Conservation (phyloP, 768 basidiomycete genomes). For the Kwoniella newhampshirensis region DNA sequence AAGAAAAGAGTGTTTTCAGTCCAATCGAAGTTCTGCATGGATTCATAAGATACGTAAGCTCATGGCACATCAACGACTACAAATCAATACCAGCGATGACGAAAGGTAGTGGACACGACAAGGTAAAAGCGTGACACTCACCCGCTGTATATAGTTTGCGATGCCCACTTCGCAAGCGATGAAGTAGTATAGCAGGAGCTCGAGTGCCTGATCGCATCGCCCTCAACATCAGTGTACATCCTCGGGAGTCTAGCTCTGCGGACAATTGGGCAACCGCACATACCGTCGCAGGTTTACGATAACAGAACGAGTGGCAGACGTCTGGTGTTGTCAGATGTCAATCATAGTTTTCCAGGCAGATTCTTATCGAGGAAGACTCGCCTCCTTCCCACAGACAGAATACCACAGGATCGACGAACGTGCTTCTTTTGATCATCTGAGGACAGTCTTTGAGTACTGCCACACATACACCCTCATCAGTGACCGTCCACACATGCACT, state of each 20-base stretch:
- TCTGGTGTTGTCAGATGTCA: constrained; percentile 54
- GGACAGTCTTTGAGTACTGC: constrained; percentile 71
- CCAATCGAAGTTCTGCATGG: constrained; percentile 59
- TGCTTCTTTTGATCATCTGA: constrained; percentile 68
- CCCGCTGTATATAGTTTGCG: constrained; percentile 74
- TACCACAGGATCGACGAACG: constrained; percentile 79
- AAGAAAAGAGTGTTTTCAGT: constrained; percentile 82
- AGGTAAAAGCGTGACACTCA: constrained; percentile 18
- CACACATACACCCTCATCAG: no score
- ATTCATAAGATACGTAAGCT: background rate
- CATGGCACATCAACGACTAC: no score
- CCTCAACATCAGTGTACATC: constrained; percentile 8
- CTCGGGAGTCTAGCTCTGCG: constrained; percentile 52
- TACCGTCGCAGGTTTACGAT: constrained; percentile 67
- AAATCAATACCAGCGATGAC: constrained; percentile 2
- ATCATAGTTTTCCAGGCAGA: background rate
- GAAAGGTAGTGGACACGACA: background rate
- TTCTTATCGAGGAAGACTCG: constrained; percentile 56
- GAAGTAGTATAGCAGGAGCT: constrained; percentile 82
- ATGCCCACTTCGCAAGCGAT: constrained; percentile 84
- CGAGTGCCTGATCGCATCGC: constrained; percentile 61
- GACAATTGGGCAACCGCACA: constrained; percentile 34
- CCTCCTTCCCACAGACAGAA: constrained; percentile 95
- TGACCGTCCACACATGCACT: no score
- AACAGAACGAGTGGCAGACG: constrained; percentile 88